Evolutionary conservation across 148 eudicot species (phyloP).

Genomic region (Nepenthes mirabilis): DNA sequence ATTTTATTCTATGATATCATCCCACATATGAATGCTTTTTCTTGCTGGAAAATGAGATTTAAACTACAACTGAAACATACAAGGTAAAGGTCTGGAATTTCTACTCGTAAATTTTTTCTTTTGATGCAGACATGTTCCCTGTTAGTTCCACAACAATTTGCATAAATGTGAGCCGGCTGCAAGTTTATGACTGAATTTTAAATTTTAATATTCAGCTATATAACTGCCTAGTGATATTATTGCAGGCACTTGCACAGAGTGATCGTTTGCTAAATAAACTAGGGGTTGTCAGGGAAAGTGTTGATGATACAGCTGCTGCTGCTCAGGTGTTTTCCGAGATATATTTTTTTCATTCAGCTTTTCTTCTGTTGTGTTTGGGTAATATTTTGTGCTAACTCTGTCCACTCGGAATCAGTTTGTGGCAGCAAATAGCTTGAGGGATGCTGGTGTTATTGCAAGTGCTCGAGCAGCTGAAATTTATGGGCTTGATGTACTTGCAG

Average conservation of each 20-base stretch:
- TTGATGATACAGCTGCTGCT: slow-evolving; percentile 84
- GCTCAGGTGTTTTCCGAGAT: slow-evolving; percentile 44
- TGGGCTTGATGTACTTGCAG: slow-evolving; percentile 76
- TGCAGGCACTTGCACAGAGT: slow-evolving; percentile 91
- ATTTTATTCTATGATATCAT: too few species aligned
- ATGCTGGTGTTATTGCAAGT: slow-evolving; percentile 87
- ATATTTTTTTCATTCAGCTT: neutral
- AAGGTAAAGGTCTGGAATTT: too few species aligned
- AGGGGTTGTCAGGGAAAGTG: slow-evolving; percentile 52
- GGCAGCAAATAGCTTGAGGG: slow-evolving; percentile 55
- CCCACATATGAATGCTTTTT: too few species aligned
- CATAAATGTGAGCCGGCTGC: too few species aligned
- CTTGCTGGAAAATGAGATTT: too few species aligned
- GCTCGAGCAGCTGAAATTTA: slow-evolving; percentile 84
- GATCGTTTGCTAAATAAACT: slow-evolving; percentile 41
- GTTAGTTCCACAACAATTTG: too few species aligned
- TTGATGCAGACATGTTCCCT: too few species aligned
- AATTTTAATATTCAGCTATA: neutral
- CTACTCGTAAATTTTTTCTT: too few species aligned
- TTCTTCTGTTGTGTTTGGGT: neutral
- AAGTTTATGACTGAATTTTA: too few species aligned
- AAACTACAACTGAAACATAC: too few species aligned
- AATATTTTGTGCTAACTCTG: slow-evolving; percentile 1
- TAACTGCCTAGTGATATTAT: slow-evolving; percentile 1
- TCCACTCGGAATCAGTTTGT: slow-evolving; percentile 32